Percentiles rank a stretch among this genome's conserved stretches.
These are phyloP conservation scores for Scheffersomyces insectosa DNA, from an alignment of 1,139 yeast species.

Conservation along the genomic window DNA sequence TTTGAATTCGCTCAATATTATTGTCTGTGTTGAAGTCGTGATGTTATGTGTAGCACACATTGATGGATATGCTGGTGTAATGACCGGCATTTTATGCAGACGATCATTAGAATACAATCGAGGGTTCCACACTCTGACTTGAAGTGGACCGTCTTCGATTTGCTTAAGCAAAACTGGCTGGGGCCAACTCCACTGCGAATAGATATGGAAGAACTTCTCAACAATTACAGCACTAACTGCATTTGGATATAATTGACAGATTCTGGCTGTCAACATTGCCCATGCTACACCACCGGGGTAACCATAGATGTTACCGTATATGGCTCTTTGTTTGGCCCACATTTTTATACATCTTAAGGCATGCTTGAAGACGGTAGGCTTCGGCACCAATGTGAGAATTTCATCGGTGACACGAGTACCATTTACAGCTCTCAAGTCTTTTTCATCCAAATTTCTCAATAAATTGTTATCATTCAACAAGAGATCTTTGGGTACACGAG, in stretches of 20 bases:
- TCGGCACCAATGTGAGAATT: slow-evolving; percentile 83
- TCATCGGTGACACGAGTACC: slow-evolving; percentile 99
- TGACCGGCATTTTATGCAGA: slow-evolving; percentile 95
- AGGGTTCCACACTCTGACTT: slow-evolving; percentile 97
- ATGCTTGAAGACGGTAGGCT: slow-evolving; percentile 88
- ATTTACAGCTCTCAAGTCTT: slow-evolving; percentile 82
- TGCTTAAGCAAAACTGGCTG: slow-evolving; percentile 91
- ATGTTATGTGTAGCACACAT: slow-evolving; percentile 99
- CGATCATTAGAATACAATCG: slow-evolving; percentile 83
- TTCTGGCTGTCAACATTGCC: slow-evolving; percentile 98
- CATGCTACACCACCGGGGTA: slow-evolving; percentile 99
- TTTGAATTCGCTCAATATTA: slow-evolving; percentile 71
- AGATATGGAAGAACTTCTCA: slow-evolving; percentile 82
- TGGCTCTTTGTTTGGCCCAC: slow-evolving; percentile 96
- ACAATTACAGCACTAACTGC: slow-evolving; percentile 92
- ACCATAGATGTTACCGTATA: slow-evolving; percentile 92
- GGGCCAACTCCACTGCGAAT: slow-evolving; percentile 96
- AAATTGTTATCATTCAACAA: slow-evolving; percentile 83
- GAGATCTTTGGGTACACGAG: slow-evolving; percentile 75
- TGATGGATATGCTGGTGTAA: slow-evolving; percentile 98
- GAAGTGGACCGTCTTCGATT: slow-evolving; percentile 96
- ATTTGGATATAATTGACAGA: slow-evolving; percentile 94
- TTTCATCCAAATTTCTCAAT: slow-evolving; percentile 83
- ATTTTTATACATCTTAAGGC: slow-evolving; percentile 89
- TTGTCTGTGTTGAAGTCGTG: slow-evolving; percentile 79